phyloP scores from a whole-genome alignment of 352 stramenopile genomes.

The Halophytophthora batemanensis region DNA sequence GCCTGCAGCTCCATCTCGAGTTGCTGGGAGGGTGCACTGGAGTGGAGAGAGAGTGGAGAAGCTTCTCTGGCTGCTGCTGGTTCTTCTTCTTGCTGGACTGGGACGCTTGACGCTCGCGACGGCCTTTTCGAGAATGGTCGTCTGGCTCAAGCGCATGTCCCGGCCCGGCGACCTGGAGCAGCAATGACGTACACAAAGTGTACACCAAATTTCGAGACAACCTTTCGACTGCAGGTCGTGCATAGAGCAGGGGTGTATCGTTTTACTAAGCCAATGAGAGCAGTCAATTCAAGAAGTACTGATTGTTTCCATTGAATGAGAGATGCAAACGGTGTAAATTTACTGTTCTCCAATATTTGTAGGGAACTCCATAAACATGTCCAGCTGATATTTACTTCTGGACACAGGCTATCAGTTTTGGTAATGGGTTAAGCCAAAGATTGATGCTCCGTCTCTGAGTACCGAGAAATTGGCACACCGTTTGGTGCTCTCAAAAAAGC shows the following conservation, averaged over 20 bases:
- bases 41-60: background rate
- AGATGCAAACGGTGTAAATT: too few relatives aligned
- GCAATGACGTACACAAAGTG: constrained; percentile 26
- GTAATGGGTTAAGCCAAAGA: too few relatives aligned
- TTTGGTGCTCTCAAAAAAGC: too few relatives aligned
- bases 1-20: constrained; percentile 9
- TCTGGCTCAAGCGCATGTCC: background rate
- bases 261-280: background rate
- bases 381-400: too few relatives aligned
- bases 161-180: constrained; percentile 8
- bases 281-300: too few relatives aligned
- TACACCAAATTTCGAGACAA: constrained; percentile 25
- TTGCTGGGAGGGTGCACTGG: constrained; percentile 1
- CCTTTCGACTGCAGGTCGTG: constrained; percentile 5
- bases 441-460: too few relatives aligned
- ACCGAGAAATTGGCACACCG: too few relatives aligned
- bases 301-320: too few relatives aligned
- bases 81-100: constrained; percentile 10
- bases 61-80: background rate
- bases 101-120: constrained; percentile 13
- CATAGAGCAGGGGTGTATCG: background rate
- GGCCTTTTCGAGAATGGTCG: constrained; percentile 31
- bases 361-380: too few relatives aligned
- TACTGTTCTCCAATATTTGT: too few relatives aligned
- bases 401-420: too few relatives aligned